These are phyloP conservation scores for Gnomoniopsis sp. DNA, from an alignment of 2,329 filamentous ascomycete species.

Conservation along the genomic window DNA sequence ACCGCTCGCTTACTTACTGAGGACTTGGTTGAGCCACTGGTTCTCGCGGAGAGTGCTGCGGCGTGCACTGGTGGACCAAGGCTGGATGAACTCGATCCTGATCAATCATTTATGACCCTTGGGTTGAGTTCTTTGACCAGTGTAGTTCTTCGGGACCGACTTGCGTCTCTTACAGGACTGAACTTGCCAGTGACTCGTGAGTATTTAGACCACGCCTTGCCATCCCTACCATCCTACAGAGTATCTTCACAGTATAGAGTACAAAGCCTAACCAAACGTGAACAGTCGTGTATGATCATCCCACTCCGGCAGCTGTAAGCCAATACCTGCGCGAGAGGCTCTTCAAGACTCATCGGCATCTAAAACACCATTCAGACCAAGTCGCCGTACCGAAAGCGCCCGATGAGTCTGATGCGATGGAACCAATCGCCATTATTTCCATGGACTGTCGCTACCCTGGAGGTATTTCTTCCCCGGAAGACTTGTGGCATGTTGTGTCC, in stretches of 20 bases:
- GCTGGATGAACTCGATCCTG: neutral
- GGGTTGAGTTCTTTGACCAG: neutral
- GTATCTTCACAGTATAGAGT: neutral
- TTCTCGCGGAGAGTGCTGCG: neutral
- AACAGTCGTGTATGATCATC: constrained; percentile 1
- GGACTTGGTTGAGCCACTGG: neutral
- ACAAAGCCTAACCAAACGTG: neutral
- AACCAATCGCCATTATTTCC: constrained; percentile 6
- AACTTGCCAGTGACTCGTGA: neutral
- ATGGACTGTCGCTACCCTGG: constrained; percentile 11
- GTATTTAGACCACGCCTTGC: too few species aligned
- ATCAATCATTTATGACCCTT: neutral
- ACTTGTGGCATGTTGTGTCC: constrained; percentile 3
- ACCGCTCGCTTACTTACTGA: neutral
- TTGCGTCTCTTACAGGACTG: constrained; percentile 1
- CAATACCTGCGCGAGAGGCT: neutral
- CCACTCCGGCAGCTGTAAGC: neutral
- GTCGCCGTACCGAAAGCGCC: neutral
- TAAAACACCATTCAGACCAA: neutral
- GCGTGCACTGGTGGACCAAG: neutral
- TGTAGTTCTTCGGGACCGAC: constrained; percentile 1
- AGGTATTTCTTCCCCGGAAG: constrained; percentile 5
- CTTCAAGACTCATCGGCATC: neutral
- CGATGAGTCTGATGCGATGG: neutral
- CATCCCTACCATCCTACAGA: too few species aligned